Percentiles rank a stretch among this genome's conserved stretches.
Conservation (phyloP, 495 filamentous ascomycete genomes). For the Trichoderma virens region DNA sequence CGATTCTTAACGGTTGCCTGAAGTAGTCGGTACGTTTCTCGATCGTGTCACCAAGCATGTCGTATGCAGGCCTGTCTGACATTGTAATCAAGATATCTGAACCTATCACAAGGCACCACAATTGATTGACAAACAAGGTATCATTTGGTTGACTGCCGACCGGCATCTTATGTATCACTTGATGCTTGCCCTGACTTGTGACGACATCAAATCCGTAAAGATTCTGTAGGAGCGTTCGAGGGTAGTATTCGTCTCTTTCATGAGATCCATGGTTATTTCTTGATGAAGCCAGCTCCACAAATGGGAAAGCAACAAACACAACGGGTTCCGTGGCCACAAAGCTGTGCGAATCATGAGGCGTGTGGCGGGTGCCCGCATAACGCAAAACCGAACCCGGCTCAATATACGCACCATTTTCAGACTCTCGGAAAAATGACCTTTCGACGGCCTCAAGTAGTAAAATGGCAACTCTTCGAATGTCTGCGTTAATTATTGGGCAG, state of each 20-base stretch:
- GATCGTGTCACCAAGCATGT: background rate
- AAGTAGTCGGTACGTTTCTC: background rate
- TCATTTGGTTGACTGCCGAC: background rate
- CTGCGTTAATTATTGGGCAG: background rate
- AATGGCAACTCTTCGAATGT: background rate
- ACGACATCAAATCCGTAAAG: constrained; percentile 5
- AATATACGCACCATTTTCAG: constrained; percentile 2
- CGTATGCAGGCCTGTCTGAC: background rate
- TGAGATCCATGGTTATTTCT: background rate
- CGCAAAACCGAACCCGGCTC: constrained; percentile 5
- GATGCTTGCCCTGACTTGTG: background rate
- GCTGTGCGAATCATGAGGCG: background rate
- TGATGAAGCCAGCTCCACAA: background rate
- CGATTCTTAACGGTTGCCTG: background rate
- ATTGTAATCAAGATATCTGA: constrained; percentile 5
- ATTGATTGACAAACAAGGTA: background rate
- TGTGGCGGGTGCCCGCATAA: background rate
- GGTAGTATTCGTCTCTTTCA: background rate
- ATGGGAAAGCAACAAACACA: background rate
- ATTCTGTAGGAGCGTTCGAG: background rate
- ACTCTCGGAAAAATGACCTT: background rate
- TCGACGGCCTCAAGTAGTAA: background rate
- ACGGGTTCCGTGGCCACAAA: background rate
- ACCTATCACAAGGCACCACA: constrained; percentile 8
- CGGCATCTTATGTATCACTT: constrained; percentile 3